A percentile compares a stretch with the other conserved stretches of the same genome.
Conservation (phyloP, 1,139 yeast species). For the Cylindricascospora bacillispora region DNA sequence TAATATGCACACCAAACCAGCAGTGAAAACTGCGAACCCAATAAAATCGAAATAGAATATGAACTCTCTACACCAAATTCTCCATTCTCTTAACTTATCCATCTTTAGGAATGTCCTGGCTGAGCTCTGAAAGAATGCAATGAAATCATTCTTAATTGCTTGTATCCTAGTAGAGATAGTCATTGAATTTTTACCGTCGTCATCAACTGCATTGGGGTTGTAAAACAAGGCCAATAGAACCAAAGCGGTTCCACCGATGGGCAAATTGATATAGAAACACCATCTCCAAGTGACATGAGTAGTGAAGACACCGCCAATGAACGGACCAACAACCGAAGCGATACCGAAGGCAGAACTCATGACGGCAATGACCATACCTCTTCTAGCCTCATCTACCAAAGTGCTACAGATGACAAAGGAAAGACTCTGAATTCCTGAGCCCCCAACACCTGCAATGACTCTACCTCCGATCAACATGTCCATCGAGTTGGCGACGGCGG, state of each 20-base stretch:
- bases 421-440: slow-evolving; percentile 54
- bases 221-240: slow-evolving; percentile 36
- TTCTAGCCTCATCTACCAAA: slow-evolving; percentile 43
- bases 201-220: slow-evolving; percentile 29
- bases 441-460: slow-evolving; percentile 61
- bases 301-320: slow-evolving; percentile 57
- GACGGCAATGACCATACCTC: slow-evolving; percentile 40
- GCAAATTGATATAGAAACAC: slow-evolving; percentile 65
- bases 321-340: slow-evolving; percentile 52
- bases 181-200: background rate
- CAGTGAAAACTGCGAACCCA: slow-evolving; percentile 33
- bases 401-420: slow-evolving; percentile 49
- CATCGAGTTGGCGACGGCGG: slow-evolving; percentile 47
- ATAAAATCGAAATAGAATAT: slow-evolving; percentile 32
- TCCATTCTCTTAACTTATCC: slow-evolving; percentile 5
- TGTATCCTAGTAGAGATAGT: background rate
- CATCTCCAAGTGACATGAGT: slow-evolving; percentile 59
- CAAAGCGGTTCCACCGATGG: slow-evolving; percentile 50
- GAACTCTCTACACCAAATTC: slow-evolving; percentile 4
- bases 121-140: background rate
- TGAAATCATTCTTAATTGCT: too few relatives aligned
- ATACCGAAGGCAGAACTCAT: slow-evolving; percentile 43
- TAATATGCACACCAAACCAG: slow-evolving; percentile 34
- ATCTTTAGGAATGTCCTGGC: background rate
- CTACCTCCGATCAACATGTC: slow-evolving; percentile 56